These are phyloP conservation scores for Malbranchea cinnamomea DNA, from an alignment of 2,329 filamentous ascomycete genomes.

Conservation along the genomic window DNA sequence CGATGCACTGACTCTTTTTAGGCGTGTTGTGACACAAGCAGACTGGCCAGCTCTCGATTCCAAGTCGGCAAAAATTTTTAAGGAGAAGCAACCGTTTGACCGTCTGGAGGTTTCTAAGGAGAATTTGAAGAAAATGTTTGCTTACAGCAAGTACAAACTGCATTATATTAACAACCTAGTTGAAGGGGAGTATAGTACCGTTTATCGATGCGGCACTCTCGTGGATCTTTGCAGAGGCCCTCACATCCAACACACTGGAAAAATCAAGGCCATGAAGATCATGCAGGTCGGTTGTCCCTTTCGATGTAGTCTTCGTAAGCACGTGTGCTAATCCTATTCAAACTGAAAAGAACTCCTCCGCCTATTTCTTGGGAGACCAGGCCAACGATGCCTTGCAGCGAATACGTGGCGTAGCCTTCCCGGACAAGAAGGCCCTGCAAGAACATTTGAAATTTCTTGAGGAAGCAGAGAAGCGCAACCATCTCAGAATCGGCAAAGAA, in stretches of 20 bases:
- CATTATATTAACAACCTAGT: slow-evolving; percentile 94
- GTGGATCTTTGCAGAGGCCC: slow-evolving; percentile 94
- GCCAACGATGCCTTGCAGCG: slow-evolving; percentile 90
- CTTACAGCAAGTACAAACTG: slow-evolving; percentile 96
- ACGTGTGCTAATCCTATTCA: slow-evolving; percentile 29
- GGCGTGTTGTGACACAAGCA: slow-evolving; percentile 50
- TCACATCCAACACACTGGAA: slow-evolving; percentile 82
- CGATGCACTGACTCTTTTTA: slow-evolving; percentile 10
- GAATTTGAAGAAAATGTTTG: slow-evolving; percentile 88
- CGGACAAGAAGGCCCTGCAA: slow-evolving; percentile 86
- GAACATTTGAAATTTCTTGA: slow-evolving; percentile 92
- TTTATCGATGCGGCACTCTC: slow-evolving; percentile 83
- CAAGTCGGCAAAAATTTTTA: slow-evolving; percentile 69
- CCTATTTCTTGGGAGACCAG: slow-evolving; percentile 89
- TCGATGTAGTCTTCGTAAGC: slow-evolving; percentile 2
- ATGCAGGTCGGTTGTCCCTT: slow-evolving; percentile 46
- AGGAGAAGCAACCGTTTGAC: slow-evolving; percentile 94
- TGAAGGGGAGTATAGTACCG: slow-evolving; percentile 80
- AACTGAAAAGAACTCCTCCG: slow-evolving; percentile 47
- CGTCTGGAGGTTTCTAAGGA: slow-evolving; percentile 79
- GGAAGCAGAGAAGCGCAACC: slow-evolving; percentile 95
- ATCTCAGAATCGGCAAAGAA: slow-evolving; percentile 82
- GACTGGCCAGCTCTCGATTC: slow-evolving; percentile 80
- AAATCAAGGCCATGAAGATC: slow-evolving; percentile 88
- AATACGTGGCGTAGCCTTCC: slow-evolving; percentile 93